Evolutionary conservation across 2,329 filamentous ascomycete genomes (phyloP), one percentile per base, ranked within the genome.

Genomic region (Scolecobasidium constrictum): DNA sequence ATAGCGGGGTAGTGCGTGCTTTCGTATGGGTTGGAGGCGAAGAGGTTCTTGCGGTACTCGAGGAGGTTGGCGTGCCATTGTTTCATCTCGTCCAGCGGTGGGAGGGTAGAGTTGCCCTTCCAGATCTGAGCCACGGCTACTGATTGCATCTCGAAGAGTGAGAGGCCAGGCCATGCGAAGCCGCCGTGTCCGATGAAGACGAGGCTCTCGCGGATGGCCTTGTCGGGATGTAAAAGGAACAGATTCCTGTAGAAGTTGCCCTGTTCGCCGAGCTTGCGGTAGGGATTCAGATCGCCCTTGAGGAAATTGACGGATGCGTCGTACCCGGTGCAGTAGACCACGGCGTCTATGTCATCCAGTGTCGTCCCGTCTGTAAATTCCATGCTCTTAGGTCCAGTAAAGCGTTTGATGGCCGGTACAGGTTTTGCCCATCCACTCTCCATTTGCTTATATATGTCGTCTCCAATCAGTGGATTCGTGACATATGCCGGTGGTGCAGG

Each of bases 301-400:
- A 80, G 56, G 54, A 94, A 95, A 0, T 87, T 86, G 45, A 83
- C 83, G 5, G 81, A 79, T 61, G 85, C 94, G 45, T 93, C 75
- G 54, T 93, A 96, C 0, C 90, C 90, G 0, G 90, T 95, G 58
- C 85, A 87, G 60, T 90, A 95, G 21, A 95, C 58, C 4, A 95
- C 65, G 1, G 77, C 74, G 53, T 95, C 87, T 44, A 96, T 62
- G 26, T 78, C 66, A 3, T 63, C 63, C 54, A 86, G 83, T 9
- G 81, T 55, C 0, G 67, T 68, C 2, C 81, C 82, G 52, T 86
- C 71, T 35, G 70, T 18, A 48, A 93, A 85, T 20, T 71, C 67
- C 2, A 92, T 70, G 3, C 73, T 77, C 48, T 77, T 71, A 40
- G 72, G 63, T 3, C 70, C 61, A 0, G 83, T 47, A 43, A 59